Percentiles rank a stretch among this genome's conserved stretches.
Evolutionary conservation across 2,329 filamentous ascomycete genomes (phyloP).

Genomic region (Nannizziopsis arthrosporioides): DNA sequence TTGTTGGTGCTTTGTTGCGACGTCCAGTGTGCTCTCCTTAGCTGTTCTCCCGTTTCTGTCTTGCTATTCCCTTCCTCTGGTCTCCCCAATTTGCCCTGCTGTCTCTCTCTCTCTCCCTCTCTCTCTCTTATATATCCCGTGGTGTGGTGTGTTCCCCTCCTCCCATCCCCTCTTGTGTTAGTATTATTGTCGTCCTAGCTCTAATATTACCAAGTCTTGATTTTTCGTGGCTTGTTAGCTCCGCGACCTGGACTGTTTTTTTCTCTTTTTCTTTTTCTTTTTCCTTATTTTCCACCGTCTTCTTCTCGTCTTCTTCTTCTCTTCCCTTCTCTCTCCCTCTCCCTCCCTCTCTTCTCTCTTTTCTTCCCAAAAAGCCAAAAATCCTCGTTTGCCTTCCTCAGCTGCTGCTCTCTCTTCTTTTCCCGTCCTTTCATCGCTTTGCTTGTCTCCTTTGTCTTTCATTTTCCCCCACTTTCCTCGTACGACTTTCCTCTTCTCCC

Average conservation of each 20-base stretch:
- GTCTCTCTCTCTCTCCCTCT: slow-evolving; percentile 14
- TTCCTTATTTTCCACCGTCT: slow-evolving; percentile 17
- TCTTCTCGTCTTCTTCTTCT: slow-evolving; percentile 16
- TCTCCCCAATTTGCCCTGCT: slow-evolving; percentile 1
- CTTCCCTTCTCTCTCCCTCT: slow-evolving; percentile 8
- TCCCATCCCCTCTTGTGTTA: not conserved
- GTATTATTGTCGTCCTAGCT: too few species aligned
- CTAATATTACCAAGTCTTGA: not conserved
- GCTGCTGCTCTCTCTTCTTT: not conserved
- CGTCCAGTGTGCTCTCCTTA: not conserved
- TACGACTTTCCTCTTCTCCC: not conserved
- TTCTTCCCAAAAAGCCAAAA: not conserved
- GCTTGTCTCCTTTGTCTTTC: slow-evolving; percentile 14
- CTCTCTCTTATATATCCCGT: slow-evolving; percentile 13
- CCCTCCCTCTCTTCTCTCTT: not conserved
- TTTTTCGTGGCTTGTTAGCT: slow-evolving; percentile 9
- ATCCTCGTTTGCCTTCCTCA: not conserved
- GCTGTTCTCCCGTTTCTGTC: slow-evolving; percentile 9
- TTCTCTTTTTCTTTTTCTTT: slow-evolving; percentile 18
- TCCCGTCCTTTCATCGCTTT: slow-evolving; percentile 18
- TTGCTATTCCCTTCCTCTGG: not conserved
- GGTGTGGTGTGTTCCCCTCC: slow-evolving; percentile 10
- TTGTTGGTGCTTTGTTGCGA: too few species aligned
- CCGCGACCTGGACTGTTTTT: slow-evolving; percentile 12
- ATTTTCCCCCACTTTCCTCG: not conserved